Evolutionary conservation across 1,284 basidiomycete genomes (phyloP).

Genomic region (Apiotrichum gracile): DNA sequence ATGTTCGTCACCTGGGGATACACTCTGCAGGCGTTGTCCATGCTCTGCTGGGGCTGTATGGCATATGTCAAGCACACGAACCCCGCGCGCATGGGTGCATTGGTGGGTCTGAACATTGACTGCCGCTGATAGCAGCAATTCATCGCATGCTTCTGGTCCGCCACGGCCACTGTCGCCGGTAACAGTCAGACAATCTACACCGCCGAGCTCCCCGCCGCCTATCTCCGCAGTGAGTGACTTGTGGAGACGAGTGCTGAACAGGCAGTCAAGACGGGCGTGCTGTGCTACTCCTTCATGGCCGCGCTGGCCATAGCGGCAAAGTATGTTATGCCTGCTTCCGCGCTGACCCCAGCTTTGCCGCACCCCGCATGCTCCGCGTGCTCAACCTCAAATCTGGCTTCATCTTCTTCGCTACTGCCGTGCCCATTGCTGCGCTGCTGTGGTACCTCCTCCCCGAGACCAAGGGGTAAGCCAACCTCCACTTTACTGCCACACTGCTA

Average conservation of each 20-base stretch:
- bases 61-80: background rate
- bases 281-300: background rate
- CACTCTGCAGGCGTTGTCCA: constrained; percentile 1
- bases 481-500: background rate
- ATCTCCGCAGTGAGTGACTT: constrained; percentile 17
- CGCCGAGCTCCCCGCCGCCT: constrained; percentile 22
- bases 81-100: background rate
- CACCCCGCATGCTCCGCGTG: constrained; percentile 21
- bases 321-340: background rate
- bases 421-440: constrained; percentile 19
- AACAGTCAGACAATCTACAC: constrained; percentile 14
- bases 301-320: constrained; percentile 12
- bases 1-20: background rate
- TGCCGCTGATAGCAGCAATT: background rate
- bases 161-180: background rate
- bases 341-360: constrained; percentile 14
- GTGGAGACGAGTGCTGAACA: background rate
- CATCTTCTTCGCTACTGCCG: constrained; percentile 19
- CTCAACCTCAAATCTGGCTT: constrained; percentile 20
- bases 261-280: constrained; percentile 19
- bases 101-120: background rate
- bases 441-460: constrained; percentile 29
- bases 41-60: constrained; percentile 4
- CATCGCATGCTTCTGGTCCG: background rate
- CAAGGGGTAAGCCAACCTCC: constrained; percentile 23